These are phyloP conservation scores for Pyrenochaeta sp. DNA, from an alignment of 2,329 filamentous ascomycete genomes.

Conservation along the genomic window DNA sequence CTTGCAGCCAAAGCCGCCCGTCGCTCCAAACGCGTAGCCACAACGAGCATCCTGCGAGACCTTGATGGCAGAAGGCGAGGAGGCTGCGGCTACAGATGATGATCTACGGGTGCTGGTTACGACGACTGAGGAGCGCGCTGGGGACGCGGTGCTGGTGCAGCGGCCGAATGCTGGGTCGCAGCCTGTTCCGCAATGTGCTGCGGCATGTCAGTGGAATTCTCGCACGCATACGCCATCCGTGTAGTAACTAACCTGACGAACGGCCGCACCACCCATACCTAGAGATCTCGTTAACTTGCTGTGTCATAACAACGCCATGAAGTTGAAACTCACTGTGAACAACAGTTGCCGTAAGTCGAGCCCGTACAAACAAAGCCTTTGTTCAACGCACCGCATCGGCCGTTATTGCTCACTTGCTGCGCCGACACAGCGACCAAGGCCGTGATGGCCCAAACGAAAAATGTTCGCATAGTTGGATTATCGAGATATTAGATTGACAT, in stretches of 20 bases:
- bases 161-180: slow-evolving; percentile 1
- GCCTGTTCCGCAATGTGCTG: slow-evolving; percentile 5
- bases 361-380: slow-evolving; percentile 1
- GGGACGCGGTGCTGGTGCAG: neutral
- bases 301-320: neutral
- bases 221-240: neutral
- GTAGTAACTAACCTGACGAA: neutral
- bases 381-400: neutral
- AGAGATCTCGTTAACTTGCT: neutral
- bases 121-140: neutral
- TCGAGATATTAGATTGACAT: neutral
- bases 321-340: slow-evolving; percentile 1
- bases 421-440: neutral
- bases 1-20: neutral
- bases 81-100: slow-evolving; percentile 1
- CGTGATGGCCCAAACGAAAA: neutral
- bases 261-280: slow-evolving; percentile 5
- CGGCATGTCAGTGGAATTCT: neutral
- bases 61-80: neutral
- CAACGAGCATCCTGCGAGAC: slow-evolving; percentile 6
- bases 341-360: slow-evolving; percentile 3
- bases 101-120: neutral
- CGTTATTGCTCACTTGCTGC: slow-evolving; percentile 1
- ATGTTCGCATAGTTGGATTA: neutral
- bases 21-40: slow-evolving; percentile 2